These are phyloP conservation scores for Lasiosphaeris hirsuta DNA, from an alignment of 495 filamentous ascomycete species.

Conservation along the genomic window DNA sequence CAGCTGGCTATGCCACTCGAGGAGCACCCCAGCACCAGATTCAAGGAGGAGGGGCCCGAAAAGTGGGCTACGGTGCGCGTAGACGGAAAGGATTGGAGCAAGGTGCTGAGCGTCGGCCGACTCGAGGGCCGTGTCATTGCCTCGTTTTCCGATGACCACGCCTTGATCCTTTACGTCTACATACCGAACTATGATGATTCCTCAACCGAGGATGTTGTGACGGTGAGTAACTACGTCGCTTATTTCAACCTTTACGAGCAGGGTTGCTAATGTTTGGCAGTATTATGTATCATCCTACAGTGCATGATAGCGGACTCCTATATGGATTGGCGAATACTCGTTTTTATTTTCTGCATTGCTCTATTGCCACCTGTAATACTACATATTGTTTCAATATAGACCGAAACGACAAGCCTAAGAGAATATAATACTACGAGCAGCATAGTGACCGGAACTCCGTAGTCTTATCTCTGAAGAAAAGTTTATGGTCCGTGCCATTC, in stretches of 20 bases:
- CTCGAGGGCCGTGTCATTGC: constrained; percentile 88
- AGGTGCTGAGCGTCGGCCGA: constrained; percentile 82
- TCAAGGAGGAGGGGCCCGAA: constrained; percentile 57
- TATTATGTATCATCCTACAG: constrained; percentile 30
- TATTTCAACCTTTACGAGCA: background rate
- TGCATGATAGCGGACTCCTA: no score
- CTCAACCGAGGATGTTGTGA: constrained; percentile 68
- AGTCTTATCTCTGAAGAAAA: no score
- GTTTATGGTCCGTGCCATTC: no score
- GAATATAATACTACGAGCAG: no score
- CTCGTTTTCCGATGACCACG: constrained; percentile 75
- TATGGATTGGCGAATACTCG: background rate
- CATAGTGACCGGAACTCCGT: no score
- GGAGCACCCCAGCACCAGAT: constrained; percentile 70
- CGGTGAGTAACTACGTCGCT: constrained; percentile 50
- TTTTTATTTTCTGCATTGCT: no score
- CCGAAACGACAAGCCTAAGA: no score
- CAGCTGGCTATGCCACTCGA: constrained; percentile 63
- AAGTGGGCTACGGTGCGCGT: constrained; percentile 84
- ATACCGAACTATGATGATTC: constrained; percentile 65
- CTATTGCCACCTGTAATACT: no score
- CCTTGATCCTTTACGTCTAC: constrained; percentile 90
- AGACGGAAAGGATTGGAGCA: constrained; percentile 88
- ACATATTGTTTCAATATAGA: no score
- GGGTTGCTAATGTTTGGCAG: constrained; percentile 11